Conservation (phyloP, 208 protist genomes). For the Wallacemonas sp. region DNA sequence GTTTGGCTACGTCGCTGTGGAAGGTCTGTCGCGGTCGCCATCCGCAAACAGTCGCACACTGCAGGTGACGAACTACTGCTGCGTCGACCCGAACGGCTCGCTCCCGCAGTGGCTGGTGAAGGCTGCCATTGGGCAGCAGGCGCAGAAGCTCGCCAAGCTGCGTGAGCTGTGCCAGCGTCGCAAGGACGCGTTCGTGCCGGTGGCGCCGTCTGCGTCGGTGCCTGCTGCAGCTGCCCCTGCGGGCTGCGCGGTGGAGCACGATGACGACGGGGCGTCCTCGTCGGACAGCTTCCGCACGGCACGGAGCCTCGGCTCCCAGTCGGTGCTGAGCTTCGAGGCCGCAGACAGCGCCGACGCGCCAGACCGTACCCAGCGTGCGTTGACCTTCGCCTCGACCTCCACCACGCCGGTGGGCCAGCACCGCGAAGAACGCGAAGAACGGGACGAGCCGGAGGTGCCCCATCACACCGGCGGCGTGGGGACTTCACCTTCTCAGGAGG, state of each 20-base stretch:
- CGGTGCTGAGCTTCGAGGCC: neutral
- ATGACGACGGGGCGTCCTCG: neutral
- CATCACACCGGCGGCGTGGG: too few relatives aligned
- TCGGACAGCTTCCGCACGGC: neutral
- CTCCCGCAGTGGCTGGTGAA: slow-evolving; percentile 47
- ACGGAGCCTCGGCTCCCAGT: slow-evolving; percentile 6
- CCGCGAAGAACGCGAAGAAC: too few relatives aligned
- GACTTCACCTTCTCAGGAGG: too few relatives aligned
- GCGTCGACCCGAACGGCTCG: slow-evolving; percentile 46
- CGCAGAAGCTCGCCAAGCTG: slow-evolving; percentile 31
- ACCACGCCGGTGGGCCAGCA: too few relatives aligned
- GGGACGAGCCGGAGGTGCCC: too few relatives aligned
- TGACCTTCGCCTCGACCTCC: too few relatives aligned
- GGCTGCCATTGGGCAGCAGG: slow-evolving; percentile 31
- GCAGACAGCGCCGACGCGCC: neutral
- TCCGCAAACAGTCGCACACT: neutral
- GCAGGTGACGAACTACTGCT: slow-evolving; percentile 40
- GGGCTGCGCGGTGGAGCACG: neutral
- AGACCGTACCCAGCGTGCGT: too few relatives aligned
- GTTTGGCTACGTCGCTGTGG: slow-evolving; percentile 43
- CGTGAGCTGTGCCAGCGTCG: slow-evolving; percentile 9
- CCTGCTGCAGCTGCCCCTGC: too few relatives aligned
- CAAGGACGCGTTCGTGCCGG: neutral
- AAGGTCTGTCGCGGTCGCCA: neutral
- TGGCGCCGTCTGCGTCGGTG: neutral